These are phyloP conservation scores for Suhomyces yuchorum DNA, from an alignment of 1,139 yeast genomes.

Conservation along the genomic window DNA sequence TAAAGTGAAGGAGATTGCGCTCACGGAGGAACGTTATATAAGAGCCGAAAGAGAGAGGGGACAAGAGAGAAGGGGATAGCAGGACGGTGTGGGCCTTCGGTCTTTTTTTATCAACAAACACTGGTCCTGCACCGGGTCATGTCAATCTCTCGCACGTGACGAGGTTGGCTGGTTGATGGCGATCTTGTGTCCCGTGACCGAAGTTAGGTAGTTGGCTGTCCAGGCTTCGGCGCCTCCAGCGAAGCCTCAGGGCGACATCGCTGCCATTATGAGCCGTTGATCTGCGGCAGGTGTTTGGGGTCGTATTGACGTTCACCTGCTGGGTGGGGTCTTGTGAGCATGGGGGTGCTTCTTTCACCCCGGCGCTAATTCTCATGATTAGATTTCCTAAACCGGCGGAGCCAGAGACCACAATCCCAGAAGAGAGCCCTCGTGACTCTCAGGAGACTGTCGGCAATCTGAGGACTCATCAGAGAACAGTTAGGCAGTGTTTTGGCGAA, in stretches of 20 bases:
- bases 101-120: constrained; percentile 13
- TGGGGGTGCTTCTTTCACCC: not conserved
- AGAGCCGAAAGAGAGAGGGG: not conserved
- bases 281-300: no score
- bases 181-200: not conserved
- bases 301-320: no score
- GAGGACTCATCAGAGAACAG: no score
- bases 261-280: no score
- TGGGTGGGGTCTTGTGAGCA: not conserved
- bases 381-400: not conserved
- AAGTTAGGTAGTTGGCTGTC: no score
- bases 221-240: not conserved
- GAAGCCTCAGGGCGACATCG: not conserved
- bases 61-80: not conserved
- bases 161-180: not conserved
- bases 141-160: constrained; percentile 2
- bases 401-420: no score
- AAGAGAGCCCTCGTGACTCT: no score
- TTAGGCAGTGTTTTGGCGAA: no score
- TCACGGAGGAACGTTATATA: not conserved
- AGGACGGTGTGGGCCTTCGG: not conserved
- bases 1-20: not conserved
- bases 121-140: constrained; percentile 5
- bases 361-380: not conserved
- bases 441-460: no score